phyloP scores from a whole-genome alignment of 2,329 filamentous ascomycete species.

The Exophiala bonariae region DNA sequence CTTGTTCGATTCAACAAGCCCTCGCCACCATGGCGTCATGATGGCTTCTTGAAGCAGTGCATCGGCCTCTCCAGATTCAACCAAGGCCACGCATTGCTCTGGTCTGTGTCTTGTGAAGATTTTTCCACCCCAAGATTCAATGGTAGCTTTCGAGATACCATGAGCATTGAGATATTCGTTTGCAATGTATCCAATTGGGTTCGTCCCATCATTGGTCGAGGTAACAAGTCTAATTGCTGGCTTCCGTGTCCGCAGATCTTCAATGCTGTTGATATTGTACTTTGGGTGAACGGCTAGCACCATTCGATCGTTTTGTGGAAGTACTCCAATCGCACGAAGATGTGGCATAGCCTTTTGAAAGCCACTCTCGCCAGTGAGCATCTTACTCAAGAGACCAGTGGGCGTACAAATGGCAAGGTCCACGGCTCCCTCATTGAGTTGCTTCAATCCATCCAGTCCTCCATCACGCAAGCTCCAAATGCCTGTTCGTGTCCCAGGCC shows the following conservation, averaged over 20 bases:
- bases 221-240: constrained; percentile 9
- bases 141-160: constrained; percentile 9
- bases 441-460: constrained; percentile 10
- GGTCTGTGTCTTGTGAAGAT: constrained; percentile 9
- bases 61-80: constrained; percentile 13
- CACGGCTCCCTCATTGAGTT: constrained; percentile 9
- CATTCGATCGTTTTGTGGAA: constrained; percentile 18
- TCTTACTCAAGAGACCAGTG: constrained; percentile 6
- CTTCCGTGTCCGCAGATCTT: constrained; percentile 8
- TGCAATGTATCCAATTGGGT: constrained; percentile 15
- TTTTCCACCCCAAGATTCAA: constrained; percentile 12
- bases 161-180: constrained; percentile 14
- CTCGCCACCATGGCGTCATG: constrained; percentile 17
- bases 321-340: constrained; percentile 10
- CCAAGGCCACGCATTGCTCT: constrained; percentile 15
- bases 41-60: constrained; percentile 17
- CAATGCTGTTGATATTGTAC: constrained; percentile 11
- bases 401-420: constrained; percentile 12
- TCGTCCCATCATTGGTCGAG: constrained; percentile 14
- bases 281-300: constrained; percentile 12
- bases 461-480: constrained; percentile 15
- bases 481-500: constrained; percentile 8
- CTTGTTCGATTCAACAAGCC: constrained; percentile 6
- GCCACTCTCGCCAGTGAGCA: constrained; percentile 3
- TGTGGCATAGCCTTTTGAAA: constrained; percentile 12